Conservation (phyloP, 169 alveolate species). For the Cryptosporidium andersoni region DNA sequence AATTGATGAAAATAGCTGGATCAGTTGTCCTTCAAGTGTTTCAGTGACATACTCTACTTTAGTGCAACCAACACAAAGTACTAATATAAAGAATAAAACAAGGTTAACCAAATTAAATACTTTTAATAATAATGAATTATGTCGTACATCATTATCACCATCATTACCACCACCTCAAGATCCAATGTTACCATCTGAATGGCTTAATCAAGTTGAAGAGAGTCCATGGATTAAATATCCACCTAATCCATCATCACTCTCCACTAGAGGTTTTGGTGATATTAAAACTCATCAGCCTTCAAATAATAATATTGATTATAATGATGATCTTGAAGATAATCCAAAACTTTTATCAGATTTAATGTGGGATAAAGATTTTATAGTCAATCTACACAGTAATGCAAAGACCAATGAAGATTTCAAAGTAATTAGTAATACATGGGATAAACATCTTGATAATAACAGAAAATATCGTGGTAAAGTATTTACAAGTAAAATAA, state of each 20-base stretch:
- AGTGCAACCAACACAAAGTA: constrained; percentile 47
- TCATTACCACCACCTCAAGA: neutral
- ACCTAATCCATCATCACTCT: constrained; percentile 21
- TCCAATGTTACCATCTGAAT: constrained; percentile 57
- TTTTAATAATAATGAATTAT: neutral
- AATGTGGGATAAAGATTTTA: constrained; percentile 61
- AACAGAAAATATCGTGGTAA: constrained; percentile 3
- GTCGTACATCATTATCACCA: neutral
- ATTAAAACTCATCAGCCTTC: neutral
- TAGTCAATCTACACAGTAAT: constrained; percentile 4
- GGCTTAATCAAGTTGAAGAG: neutral
- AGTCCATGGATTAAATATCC: constrained; percentile 57
- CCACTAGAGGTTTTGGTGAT: constrained; percentile 17
- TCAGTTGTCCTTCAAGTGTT: constrained; percentile 71
- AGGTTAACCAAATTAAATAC: neutral
- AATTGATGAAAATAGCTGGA: constrained; percentile 62
- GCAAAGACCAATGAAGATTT: constrained; percentile 53
- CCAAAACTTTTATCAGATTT: constrained; percentile 8
- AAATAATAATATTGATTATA: constrained; percentile 1
- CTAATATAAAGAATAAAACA: constrained; percentile 24
- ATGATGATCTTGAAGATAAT: constrained; percentile 3
- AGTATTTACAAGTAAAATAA: constrained; percentile 5
- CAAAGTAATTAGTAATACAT: constrained; percentile 17
- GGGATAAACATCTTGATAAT: constrained; percentile 19
- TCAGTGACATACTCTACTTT: constrained; percentile 57